A percentile compares a stretch with the other conserved stretches of the same genome.
phyloP scores from a whole-genome alignment of 176 grass and related monocot genomes.

The Saccharum spontaneum region DNA sequence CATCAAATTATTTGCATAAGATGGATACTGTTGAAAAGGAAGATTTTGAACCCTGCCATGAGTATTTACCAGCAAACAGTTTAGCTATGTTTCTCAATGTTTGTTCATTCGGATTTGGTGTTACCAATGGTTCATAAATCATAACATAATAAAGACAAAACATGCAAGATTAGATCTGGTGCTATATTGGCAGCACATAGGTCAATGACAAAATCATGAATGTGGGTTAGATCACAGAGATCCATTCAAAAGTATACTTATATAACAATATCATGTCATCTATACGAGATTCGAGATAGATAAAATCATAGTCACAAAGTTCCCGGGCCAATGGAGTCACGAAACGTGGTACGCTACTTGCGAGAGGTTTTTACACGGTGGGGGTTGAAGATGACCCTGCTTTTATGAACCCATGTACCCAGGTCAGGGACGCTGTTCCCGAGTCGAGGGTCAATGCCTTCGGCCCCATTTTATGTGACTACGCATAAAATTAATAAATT shows the following conservation, averaged over 20 bases:
- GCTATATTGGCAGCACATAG: conserved; percentile 19
- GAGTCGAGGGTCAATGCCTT: neutral
- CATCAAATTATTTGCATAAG: conserved; percentile 38
- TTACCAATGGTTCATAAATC: neutral
- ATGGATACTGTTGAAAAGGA: conserved; percentile 76
- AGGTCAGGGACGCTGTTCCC: neutral
- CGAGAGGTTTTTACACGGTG: neutral
- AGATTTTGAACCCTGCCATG: conserved; percentile 76
- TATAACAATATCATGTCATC: conserved; percentile 14
- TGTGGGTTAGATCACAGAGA: conserved; percentile 14
- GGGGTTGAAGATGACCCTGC: neutral
- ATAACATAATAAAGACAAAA: conserved; percentile 8
- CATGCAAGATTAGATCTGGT: conserved; percentile 5
- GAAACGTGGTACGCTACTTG: neutral
- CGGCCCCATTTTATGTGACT: neutral
- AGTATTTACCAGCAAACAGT: conserved; percentile 30
- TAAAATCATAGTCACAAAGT: neutral
- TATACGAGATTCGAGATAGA: neutral
- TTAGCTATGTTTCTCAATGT: conserved; percentile 23
- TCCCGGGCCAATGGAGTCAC: neutral
- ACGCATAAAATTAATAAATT: neutral
- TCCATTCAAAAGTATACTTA: conserved; percentile 23
- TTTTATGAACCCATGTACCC: neutral
- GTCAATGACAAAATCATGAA: conserved; percentile 12
- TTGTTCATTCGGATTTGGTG: neutral